Percentiles rank a stretch among this genome's conserved stretches.
These are phyloP conservation scores for Lachnellula occidentalis DNA, from an alignment of 2,329 filamentous ascomycete species.

Conservation along the genomic window DNA sequence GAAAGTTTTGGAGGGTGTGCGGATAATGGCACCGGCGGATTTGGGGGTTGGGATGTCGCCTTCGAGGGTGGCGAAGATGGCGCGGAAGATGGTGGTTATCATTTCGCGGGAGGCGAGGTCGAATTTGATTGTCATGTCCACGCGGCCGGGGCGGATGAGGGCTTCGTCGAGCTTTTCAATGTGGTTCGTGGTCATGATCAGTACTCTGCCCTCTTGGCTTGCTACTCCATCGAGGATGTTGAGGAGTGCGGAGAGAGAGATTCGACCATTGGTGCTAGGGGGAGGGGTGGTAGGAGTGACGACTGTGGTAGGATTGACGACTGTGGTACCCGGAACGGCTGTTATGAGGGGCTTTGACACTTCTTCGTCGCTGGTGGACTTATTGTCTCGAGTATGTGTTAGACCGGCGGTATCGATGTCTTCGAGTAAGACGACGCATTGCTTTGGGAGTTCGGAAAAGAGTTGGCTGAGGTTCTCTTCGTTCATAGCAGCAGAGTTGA, in stretches of 20 bases:
- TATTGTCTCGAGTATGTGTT: constrained; percentile 41
- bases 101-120: constrained; percentile 24
- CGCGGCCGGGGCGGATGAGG: constrained; percentile 55
- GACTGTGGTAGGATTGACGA: constrained; percentile 5
- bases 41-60: constrained; percentile 18
- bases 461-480: constrained; percentile 61
- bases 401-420: constrained; percentile 71
- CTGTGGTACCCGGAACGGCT: constrained; percentile 5
- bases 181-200: constrained; percentile 69
- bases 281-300: not conserved
- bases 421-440: constrained; percentile 69
- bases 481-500: constrained; percentile 55
- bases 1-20: not conserved
- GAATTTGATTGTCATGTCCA: constrained; percentile 57
- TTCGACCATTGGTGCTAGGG: constrained; percentile 12
- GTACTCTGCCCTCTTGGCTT: constrained; percentile 59
- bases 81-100: constrained; percentile 27
- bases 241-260: constrained; percentile 59
- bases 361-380: constrained; percentile 5
- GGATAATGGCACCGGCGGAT: not conserved
- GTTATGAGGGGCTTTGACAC: constrained; percentile 19
- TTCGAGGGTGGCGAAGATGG: constrained; percentile 35
- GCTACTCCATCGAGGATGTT: constrained; percentile 67
- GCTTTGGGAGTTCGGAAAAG: constrained; percentile 61
- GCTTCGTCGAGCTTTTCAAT: constrained; percentile 56